Base-by-base conservation (phyloP, 2,329 filamentous ascomycete species). In the Westerdykella ornata region DNA sequence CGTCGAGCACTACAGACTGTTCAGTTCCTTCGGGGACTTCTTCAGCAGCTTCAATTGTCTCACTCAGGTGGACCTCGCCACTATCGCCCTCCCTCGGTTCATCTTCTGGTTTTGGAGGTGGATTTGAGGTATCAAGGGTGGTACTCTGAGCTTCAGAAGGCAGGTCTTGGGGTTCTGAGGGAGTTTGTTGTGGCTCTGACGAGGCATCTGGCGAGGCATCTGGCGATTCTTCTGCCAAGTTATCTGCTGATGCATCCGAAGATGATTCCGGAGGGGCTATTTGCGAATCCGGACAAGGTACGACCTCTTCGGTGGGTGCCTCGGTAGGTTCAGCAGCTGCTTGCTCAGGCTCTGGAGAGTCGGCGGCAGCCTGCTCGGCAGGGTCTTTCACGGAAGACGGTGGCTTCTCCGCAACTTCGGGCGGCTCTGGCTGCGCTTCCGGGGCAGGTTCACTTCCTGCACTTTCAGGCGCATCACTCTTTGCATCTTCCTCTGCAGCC, bases 401-500 rank as follows among this genome's bases (percentile, higher is more conserved):
- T 26, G 8, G 8, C 8, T 26, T 9, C 8, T 26, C 22, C 22
- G 22, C 22, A 8, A 11, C 22, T 26, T 4, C 22, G 29, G 20
- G 9, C 4, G 36, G 7, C 4, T 6, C 36, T 26, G 19, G 18
- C 20, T 8, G 3, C 2, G 36, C 15, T 28, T 32, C 17, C 8
- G 16, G 11, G 30, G 26, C 16, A 5, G 26, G 8, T 13, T 16
- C 26, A 33, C n/a, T 3, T 33, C 16, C n/a, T 15, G 30, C 30
- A 15, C 16, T 14, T 15, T 33, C 30, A 33, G 42, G 49, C 15
- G 43, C 36, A 2, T 50, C 52, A n/a, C 49, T 44, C 6, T 45
- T 37, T 22, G 49, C 33, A n/a, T 54, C 52, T 6, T 46, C 53
- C n/a, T 47, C 50, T 3, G 39, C 52, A 2, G 20, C 38, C 14